These are phyloP conservation scores for Rhodotorula glutinis DNA, from an alignment of 1,284 basidiomycete species.

Conservation along the genomic window DNA sequence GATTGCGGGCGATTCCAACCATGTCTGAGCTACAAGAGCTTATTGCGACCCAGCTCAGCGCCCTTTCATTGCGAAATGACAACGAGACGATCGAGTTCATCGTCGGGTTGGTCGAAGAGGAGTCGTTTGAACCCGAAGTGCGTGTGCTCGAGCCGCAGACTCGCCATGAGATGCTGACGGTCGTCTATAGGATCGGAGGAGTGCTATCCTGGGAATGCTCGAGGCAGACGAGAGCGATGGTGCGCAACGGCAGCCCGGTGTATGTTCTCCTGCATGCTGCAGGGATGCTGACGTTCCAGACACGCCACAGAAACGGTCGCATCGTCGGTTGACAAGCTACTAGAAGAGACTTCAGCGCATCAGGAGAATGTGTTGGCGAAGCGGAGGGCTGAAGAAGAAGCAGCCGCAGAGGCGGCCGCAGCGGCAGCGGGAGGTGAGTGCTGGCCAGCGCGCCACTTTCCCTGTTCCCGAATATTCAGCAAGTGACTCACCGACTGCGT, in stretches of 20 bases:
- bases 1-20: no score
- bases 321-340: constrained; percentile 14
- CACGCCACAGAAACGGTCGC: constrained; percentile 9
- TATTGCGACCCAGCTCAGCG: constrained; percentile 19
- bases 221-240: constrained; percentile 37
- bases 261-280: no score
- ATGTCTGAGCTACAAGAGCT: constrained; percentile 14
- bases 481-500: not conserved
- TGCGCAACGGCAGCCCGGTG: not conserved
- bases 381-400: constrained; percentile 16
- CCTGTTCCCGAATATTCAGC: accelerated
- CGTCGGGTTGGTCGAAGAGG: constrained; percentile 29
- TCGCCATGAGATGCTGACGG: no score
- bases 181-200: constrained; percentile 29
- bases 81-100: constrained; percentile 24
- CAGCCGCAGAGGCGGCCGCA: constrained; percentile 9
- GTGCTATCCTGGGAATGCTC: constrained; percentile 34
- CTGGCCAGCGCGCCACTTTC: not conserved
- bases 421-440: constrained; percentile 16
- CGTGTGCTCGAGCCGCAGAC: not conserved
- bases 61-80: constrained; percentile 24
- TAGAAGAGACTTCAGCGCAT: constrained; percentile 18
- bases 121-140: constrained; percentile 33
- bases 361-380: constrained; percentile 10
- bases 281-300: no score